These are phyloP conservation scores for Chimonanthus salicifolius DNA, from an alignment of 164 flowering plant species.

Conservation along the genomic window DNA sequence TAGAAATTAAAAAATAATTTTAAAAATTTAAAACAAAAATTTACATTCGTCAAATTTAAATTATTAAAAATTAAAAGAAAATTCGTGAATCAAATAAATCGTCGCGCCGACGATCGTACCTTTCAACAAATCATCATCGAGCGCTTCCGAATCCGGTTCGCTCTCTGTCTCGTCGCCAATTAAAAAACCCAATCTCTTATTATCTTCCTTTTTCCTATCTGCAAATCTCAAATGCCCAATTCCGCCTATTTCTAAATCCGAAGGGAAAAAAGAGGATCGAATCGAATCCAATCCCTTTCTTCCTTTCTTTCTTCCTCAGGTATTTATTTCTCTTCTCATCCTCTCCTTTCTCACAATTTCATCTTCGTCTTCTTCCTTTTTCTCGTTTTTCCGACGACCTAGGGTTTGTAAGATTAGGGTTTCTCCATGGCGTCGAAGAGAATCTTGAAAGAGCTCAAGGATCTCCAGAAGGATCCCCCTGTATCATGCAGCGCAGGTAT, in stretches of 20 bases:
- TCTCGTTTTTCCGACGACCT: not conserved
- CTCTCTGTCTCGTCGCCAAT: not conserved
- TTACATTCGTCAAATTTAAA: no score
- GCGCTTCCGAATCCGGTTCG: not conserved
- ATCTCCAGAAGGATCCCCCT: constrained; percentile 62
- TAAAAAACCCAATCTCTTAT: not conserved
- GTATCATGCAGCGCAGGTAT: constrained; percentile 55
- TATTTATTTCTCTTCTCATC: not conserved
- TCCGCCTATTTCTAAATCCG: not conserved
- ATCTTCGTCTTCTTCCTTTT: not conserved
- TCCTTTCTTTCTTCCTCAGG: not conserved
- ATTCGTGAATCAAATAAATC: no score
- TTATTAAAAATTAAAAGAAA: no score
- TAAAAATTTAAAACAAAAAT: no score
- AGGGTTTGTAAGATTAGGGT: constrained; percentile 9
- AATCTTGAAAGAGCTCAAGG: constrained; percentile 59
- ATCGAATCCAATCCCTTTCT: not conserved
- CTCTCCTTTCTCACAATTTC: not conserved
- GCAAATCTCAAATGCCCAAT: not conserved
- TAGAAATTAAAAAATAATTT: no score
- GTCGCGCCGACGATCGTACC: no score
- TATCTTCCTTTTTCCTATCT: not conserved
- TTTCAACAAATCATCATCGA: not conserved
- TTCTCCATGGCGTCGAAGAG: constrained; percentile 47
- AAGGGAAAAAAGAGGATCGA: not conserved